phyloP scores from a whole-genome alignment of 805 yeast genomes.

The Clavispora vitiphila region DNA sequence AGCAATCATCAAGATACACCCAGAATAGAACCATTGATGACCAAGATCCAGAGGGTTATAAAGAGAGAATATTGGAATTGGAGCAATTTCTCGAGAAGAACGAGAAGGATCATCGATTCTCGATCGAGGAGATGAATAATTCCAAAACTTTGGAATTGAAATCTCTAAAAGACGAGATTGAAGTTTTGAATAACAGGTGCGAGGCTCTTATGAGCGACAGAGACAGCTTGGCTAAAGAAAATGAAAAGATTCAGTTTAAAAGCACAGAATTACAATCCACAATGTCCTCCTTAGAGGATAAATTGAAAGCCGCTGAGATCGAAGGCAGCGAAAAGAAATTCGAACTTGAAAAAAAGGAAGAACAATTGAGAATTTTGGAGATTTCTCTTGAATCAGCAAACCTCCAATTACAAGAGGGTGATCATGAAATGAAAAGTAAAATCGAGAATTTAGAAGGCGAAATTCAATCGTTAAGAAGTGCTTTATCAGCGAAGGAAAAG shows the following conservation, averaged over 20 bases:
- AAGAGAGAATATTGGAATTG: conserved; percentile 9
- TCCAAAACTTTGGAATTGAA: not conserved
- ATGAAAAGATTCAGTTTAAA: not conserved
- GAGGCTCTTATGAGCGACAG: not conserved
- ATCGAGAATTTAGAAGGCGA: not conserved
- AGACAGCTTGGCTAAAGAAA: not conserved
- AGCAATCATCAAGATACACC: not conserved
- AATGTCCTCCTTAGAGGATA: not conserved
- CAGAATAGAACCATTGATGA: not conserved
- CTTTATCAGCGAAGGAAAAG: not conserved
- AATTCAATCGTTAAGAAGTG: not conserved
- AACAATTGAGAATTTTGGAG: not conserved
- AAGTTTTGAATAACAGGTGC: conserved; percentile 2
- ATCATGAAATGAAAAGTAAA: not conserved
- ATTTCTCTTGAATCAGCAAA: not conserved
- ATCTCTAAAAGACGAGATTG: conserved; percentile 1
- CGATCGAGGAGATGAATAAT: conserved; percentile 4
- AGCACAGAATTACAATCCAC: not conserved
- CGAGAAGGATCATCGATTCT: conserved; percentile 7
- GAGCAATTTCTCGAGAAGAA: conserved; percentile 8
- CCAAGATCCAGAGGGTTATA: conserved; percentile 3
- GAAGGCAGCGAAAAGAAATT: not conserved
- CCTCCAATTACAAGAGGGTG: not conserved
- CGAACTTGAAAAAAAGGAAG: not conserved
- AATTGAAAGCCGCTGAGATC: not conserved